Evolutionary conservation across 805 yeast species (phyloP), one percentile per base, ranked within the genome.

Genomic region (Zygoascus tannicola): DNA sequence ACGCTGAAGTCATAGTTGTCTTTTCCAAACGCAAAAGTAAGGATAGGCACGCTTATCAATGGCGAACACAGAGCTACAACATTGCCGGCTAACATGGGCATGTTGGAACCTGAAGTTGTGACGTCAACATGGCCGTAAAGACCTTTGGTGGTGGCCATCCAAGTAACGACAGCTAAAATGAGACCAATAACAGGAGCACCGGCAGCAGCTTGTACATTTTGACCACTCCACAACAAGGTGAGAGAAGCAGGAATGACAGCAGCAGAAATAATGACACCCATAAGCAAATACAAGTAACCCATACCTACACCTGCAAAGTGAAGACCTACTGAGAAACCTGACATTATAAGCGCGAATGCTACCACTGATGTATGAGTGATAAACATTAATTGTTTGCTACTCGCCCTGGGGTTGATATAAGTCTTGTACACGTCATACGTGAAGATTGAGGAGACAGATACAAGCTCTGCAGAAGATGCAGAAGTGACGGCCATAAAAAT

Each of bases 401-500:
- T 60, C 3, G 95, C 95, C 21, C 68, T 67, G 38, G 94, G 94
- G 57, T 85, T 77, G 56, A 86, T 66, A 64, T 87, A 86, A 21
- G 78, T 74, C 65, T 85, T 77, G 75, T 81, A 87, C 49, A 87
- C 70, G 65, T 87, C 96, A 55, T 85, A 87, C 36, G 95, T 83
- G 68, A 78, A 75, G 48, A 87, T 76, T 2, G 95, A 81, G 3
- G 94, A 82, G 16, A 85, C 88, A 2, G 95, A 82, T 58, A 87
- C 84, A 56, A 87, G 74, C 63, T 87, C 95, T 32, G 95, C 90
- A 26, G 94, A 83, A 74, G 85, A 77, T 21, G 96, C 95, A 39
- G 94, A 82, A 0, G 96, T 87, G 35, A 83, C 90, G 21, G 96
- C 95, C 88, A 85, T 83, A 63, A 87, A 87, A 8, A 86, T 75